Base-by-base conservation (phyloP, 75 land plant species). In the Azolla pinnata region DNA sequence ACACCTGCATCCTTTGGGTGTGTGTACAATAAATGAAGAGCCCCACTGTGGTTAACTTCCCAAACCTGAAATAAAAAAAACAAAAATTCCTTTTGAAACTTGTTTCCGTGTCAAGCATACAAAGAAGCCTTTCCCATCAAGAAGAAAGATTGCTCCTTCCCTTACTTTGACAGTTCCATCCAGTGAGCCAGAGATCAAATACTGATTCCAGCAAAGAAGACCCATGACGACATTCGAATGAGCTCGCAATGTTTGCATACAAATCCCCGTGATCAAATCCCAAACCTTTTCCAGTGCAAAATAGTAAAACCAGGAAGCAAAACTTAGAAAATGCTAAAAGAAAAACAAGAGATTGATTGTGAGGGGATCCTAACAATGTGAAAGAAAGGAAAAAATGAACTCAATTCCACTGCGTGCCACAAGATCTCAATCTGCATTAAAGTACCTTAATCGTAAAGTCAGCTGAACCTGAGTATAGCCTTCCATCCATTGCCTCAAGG, bases 61-160 rank as follows among this genome's bases (percentile, higher is more conserved):
- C 99, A 95, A 2, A 95, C 83, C 99, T 95, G 73, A 60, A 60
- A n/a, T n/a, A n/a, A n/a, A n/a, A n/a, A n/a, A n/a, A n/a, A n/a
- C n/a, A n/a, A n/a, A n/a, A n/a, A n/a, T n/a, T n/a, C n/a, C n/a
- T n/a, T n/a, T n/a, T n/a, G n/a, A n/a, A n/a, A n/a, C n/a, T n/a
- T n/a, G n/a, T n/a, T n/a, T n/a, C n/a, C n/a, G n/a, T n/a, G n/a
- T n/a, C n/a, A n/a, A n/a, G n/a, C n/a, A n/a, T n/a, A n/a, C n/a
- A n/a, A n/a, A n/a, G n/a, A n/a, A n/a, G n/a, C n/a, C n/a, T n/a
- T n/a, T n/a, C n/a, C n/a, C n/a, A n/a, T n/a, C n/a, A n/a, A n/a
- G n/a, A n/a, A n/a, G n/a, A n/a, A n/a, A n/a, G n/a, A n/a, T n/a
- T n/a, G n/a, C n/a, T n/a, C n/a, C n/a, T n/a, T n/a, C n/a, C n/a